Evolutionary conservation across 768 basidiomycete species (phyloP).

Genomic region (Lactarius psammicola): DNA sequence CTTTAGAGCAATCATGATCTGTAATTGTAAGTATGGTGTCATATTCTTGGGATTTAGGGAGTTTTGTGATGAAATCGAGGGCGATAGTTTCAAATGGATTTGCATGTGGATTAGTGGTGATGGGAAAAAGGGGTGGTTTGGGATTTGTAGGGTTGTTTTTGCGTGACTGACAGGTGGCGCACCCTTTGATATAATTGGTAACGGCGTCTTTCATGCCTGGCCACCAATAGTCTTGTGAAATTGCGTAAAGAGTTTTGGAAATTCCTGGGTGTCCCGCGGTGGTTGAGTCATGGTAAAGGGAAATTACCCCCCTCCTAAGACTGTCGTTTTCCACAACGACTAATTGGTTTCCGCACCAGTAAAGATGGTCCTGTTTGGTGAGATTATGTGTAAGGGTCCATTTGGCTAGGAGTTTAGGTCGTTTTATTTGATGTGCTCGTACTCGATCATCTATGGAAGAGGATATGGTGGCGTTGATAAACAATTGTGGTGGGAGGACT

Average conservation of each 20-base stretch:
- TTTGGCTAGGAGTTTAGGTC: rapidly evolving
- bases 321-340: neutral
- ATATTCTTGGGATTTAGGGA: neutral
- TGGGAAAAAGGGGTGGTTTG: neutral
- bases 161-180: neutral
- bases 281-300: neutral
- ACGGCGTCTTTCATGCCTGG: neutral
- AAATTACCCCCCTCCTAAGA: neutral
- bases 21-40: neutral
- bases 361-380: rapidly evolving
- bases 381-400: neutral
- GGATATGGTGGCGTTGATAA: rapidly evolving
- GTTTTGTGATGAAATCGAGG: neutral
- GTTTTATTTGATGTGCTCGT: neutral
- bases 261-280: neutral
- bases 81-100: neutral
- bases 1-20: too few species aligned
- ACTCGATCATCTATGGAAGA: neutral
- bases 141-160: neutral
- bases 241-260: neutral
- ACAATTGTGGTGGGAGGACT: neutral
- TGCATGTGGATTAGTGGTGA: neutral
- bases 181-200: neutral
- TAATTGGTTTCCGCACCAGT: neutral
- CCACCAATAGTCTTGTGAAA: neutral